A percentile compares a stretch with the other conserved stretches of the same genome.
Evolutionary conservation across 495 filamentous ascomycete species (phyloP).

Genomic region (Talaromyces stipitatus): DNA sequence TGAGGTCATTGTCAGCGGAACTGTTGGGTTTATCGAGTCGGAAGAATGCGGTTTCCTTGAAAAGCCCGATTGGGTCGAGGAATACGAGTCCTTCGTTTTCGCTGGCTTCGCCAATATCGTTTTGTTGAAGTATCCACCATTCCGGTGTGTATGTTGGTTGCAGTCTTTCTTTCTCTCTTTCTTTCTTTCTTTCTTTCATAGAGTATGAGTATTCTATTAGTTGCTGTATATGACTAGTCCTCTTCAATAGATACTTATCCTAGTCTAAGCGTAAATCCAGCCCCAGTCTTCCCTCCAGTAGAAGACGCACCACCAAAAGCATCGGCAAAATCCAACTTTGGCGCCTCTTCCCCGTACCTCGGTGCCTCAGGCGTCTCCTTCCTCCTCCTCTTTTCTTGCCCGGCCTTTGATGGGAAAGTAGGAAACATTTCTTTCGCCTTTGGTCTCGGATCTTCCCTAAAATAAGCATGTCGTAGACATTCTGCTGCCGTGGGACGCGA

Average conservation of each 20-base stretch:
- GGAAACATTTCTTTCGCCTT: constrained; percentile 84
- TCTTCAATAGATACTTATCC: constrained; percentile 16
- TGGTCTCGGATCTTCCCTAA: constrained; percentile 79
- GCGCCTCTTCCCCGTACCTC: constrained; percentile 62
- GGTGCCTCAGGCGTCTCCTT: constrained; percentile 82
- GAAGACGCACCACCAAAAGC: constrained; percentile 68
- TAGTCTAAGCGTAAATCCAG: constrained; percentile 74
- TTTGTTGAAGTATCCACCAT: not conserved
- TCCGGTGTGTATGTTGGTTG: not conserved
- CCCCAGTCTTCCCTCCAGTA: constrained; percentile 63
- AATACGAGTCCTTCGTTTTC: not conserved
- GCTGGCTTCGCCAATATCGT: not conserved
- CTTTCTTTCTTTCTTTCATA: not conserved
- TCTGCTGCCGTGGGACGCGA: constrained; percentile 61
- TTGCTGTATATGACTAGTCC: not conserved
- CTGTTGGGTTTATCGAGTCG: not conserved
- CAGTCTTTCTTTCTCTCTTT: not conserved
- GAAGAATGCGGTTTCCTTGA: not conserved
- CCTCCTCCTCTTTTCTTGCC: constrained; percentile 73
- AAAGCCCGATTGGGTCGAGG: not conserved
- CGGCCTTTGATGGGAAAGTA: constrained; percentile 89
- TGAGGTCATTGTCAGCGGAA: not conserved
- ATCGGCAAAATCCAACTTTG: constrained; percentile 58
- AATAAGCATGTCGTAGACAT: constrained; percentile 74
- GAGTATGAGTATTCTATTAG: not conserved